phyloP scores from a whole-genome alignment of 805 yeast genomes.

The Torulaspora quercuum region DNA sequence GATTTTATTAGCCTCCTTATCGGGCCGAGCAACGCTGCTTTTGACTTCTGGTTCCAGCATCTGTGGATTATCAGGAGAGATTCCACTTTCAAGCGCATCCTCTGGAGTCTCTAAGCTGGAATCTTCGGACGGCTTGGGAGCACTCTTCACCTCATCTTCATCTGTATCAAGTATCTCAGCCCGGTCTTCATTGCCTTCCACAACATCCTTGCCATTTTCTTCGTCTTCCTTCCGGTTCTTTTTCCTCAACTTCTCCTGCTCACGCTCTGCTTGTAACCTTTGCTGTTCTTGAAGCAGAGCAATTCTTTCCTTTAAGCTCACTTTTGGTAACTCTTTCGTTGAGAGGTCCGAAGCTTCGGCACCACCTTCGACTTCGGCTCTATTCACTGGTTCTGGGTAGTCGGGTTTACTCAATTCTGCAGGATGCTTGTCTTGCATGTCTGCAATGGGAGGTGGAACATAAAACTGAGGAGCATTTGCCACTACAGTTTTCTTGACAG shows the following conservation, averaged over 20 bases:
- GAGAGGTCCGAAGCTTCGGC: constrained; percentile 35
- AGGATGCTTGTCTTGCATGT: constrained; percentile 8
- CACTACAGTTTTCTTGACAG: constrained; percentile 54
- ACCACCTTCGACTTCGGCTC: constrained; percentile 16
- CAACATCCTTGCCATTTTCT: not conserved
- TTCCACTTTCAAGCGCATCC: no score
- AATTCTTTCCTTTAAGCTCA: constrained; percentile 84
- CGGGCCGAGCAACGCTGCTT: not conserved
- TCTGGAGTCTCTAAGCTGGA: no score
- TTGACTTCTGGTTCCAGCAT: no score
- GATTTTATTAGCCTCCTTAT: constrained; percentile 1
- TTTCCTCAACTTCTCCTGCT: constrained; percentile 55
- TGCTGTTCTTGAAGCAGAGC: constrained; percentile 79
- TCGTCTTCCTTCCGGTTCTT: constrained; percentile 39
- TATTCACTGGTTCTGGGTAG: constrained; percentile 25
- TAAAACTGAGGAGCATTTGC: constrained; percentile 58
- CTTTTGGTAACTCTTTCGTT: constrained; percentile 62
- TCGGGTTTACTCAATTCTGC: constrained; percentile 14
- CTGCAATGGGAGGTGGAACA: constrained; percentile 39
- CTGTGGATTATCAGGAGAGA: no score
- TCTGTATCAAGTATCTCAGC: constrained; percentile 1
- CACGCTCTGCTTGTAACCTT: constrained; percentile 72
- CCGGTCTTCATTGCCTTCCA: not conserved
- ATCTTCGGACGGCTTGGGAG: no score
- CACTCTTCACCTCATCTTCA: not conserved